Evolutionary conservation across 2,329 filamentous ascomycete species (phyloP), one percentile per base, ranked within the genome.

Genomic region (Mollisiaceae sp.): DNA sequence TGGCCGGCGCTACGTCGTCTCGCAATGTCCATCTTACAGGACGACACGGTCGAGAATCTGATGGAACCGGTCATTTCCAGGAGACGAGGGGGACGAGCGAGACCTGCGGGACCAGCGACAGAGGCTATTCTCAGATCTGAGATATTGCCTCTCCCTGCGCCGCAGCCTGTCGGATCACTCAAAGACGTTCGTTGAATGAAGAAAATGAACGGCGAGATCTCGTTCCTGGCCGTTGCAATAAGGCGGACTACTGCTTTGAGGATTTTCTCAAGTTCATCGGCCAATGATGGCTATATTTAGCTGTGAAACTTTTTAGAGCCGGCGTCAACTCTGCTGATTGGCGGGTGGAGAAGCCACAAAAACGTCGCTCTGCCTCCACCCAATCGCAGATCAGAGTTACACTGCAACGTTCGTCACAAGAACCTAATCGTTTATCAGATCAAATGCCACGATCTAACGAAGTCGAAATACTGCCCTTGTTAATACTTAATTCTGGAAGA

Each of bases 211-310:
- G 24, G 50, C 27, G 14, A 54, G 50, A 54, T 54, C 24, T 32
- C 11, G 50, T 35, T 22, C 50, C 50, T 15, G 50, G 50, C 24
- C 50, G 14, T 54, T 54, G 50, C n/a, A 18, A 35, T 32, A 15
- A 18, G 50, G 27, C 24, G 50, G 27, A 35, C 4, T 35, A 4
- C 27, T 54, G 4, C 27, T 35, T 35, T 27, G 11, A n/a, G n/a
- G 20, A 50, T 12, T 50, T 35, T 54, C 50, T 54, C 50, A 54
- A 14, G 27, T 35, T 54, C 50, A 35, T 54, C 50, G 32, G 50
- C 50, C 50, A 54, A 54, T 54, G 50, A 35, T 32, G 50, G 15
- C 15, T 54, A 54, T 32, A 15, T 54, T 54, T 54, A 54, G 50
- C 24, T 35, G 24, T 54, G 50, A 54, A 54, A 14, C 50, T 27